phyloP scores from a whole-genome alignment of 1,284 basidiomycete species.

The Hemileia vastatrix region DNA sequence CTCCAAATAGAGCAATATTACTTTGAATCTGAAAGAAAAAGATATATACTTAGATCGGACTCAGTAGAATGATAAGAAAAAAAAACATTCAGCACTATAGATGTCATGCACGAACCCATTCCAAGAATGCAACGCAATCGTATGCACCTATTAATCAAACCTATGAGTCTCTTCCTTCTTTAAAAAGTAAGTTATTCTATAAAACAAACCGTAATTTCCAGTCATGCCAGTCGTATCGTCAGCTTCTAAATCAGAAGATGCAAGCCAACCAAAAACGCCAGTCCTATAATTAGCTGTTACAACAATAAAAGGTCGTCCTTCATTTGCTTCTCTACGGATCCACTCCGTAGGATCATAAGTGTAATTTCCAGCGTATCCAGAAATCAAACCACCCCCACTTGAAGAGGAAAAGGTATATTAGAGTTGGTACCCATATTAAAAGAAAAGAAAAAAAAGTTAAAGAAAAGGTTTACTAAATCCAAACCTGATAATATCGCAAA shows the following conservation, averaged over 20 bases:
- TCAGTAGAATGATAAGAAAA: background rate
- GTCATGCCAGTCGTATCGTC: conserved; percentile 7
- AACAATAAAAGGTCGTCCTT: conserved; percentile 17
- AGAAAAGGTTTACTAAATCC: conserved; percentile 11
- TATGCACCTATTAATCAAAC: conserved; percentile 1
- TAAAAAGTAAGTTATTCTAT: background rate
- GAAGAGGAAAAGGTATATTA: background rate
- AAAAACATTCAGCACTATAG: background rate
- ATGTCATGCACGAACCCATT: conserved; percentile 12
- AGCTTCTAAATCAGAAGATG: conserved; percentile 12
- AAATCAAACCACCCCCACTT: conserved; percentile 14
- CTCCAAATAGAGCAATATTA: conserved; percentile 17
- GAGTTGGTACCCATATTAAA: background rate
- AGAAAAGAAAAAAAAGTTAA: background rate
- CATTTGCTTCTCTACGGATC: conserved; percentile 16
- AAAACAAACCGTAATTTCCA: conserved; percentile 21
- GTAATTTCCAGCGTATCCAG: conserved; percentile 4
- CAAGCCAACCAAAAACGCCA: conserved; percentile 12
- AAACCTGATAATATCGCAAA: no score
- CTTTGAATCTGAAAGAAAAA: conserved; percentile 8
- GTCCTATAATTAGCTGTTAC: conserved; percentile 18
- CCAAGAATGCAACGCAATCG: conserved; percentile 17
- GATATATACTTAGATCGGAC: background rate
- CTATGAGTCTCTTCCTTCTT: background rate
- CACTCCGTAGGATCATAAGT: conserved; percentile 21